Conservation (phyloP, 1,284 basidiomycete species). For the Leccinum fuscescens region DNA sequence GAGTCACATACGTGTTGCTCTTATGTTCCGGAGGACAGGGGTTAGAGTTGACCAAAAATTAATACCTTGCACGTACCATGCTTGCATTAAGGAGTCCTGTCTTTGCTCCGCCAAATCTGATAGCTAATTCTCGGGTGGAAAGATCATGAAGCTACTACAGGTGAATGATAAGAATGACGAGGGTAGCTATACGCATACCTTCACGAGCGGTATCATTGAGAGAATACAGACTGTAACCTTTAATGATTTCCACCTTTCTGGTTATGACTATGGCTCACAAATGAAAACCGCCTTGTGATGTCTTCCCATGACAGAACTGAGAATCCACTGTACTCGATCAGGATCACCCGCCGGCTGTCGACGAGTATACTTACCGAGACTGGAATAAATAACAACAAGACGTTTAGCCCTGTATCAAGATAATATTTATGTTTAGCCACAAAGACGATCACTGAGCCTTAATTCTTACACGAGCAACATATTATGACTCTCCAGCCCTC, state of each 20-base stretch:
- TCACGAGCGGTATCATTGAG: slow-evolving; percentile 70
- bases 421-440: neutral
- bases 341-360: neutral
- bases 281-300: slow-evolving; percentile 64
- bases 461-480: slow-evolving; percentile 54
- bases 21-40: slow-evolving; percentile 26
- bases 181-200: slow-evolving; percentile 40
- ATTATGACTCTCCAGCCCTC: slow-evolving; percentile 56
- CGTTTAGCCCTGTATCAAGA: slow-evolving; percentile 55
- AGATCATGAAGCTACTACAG: slow-evolving; percentile 68
- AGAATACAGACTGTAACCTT: slow-evolving; percentile 54
- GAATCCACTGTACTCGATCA: slow-evolving; percentile 53
- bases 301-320: slow-evolving; percentile 54
- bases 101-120: slow-evolving; percentile 74
- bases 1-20: slow-evolving; percentile 62
- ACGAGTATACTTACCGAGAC: slow-evolving; percentile 48
- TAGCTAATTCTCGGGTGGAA: slow-evolving; percentile 71
- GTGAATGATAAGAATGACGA: slow-evolving; percentile 10
- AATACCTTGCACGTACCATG: slow-evolving; percentile 48
- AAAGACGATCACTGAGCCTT: neutral
- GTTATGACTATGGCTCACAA: slow-evolving; percentile 40
- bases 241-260: neutral
- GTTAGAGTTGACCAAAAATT: slow-evolving; percentile 9
- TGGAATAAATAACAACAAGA: slow-evolving; percentile 58
- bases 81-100: slow-evolving; percentile 82